Conservation (phyloP, 225 moss, liverwort and hornwort genomes). For the Thuidium tamariscinum region DNA sequence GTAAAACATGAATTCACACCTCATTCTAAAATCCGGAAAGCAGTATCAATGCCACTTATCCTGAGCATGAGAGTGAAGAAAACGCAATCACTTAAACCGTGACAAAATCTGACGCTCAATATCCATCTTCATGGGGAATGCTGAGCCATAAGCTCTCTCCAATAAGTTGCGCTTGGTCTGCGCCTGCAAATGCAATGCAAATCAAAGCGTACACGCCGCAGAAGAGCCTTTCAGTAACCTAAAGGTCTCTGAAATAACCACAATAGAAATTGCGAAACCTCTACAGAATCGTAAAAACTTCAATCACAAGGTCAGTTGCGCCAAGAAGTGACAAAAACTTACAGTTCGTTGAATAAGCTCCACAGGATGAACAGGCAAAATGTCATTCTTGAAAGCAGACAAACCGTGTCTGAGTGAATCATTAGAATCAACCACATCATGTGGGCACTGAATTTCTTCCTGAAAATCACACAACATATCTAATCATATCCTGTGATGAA, state of each 20-base stretch:
- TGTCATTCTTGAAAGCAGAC: conserved; percentile 48
- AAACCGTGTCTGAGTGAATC: conserved; percentile 45
- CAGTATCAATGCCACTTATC: background rate
- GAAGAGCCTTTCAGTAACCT: background rate
- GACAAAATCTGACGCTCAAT: conserved; percentile 68
- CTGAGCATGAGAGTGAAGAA: background rate
- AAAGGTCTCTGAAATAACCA: background rate
- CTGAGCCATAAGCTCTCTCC: conserved; percentile 45
- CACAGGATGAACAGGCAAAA: conserved; percentile 43
- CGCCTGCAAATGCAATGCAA: conserved; percentile 30
- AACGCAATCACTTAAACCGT: conserved; percentile 11
- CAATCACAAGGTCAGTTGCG: background rate
- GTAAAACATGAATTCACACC: background rate
- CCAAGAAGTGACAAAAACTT: background rate
- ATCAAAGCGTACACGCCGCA: background rate
- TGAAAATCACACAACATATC: background rate
- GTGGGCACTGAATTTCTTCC: conserved; percentile 33
- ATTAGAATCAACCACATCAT: conserved; percentile 54
- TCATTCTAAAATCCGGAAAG: background rate
- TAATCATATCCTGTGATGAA: background rate
- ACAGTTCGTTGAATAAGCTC: conserved; percentile 48
- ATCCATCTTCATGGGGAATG: conserved; percentile 52
- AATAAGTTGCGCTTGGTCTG: conserved; percentile 42
- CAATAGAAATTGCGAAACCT: background rate
- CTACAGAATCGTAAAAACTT: background rate